Conservation (phyloP, 371 early-diverging fungal species). For the Mortierella sp. region DNA sequence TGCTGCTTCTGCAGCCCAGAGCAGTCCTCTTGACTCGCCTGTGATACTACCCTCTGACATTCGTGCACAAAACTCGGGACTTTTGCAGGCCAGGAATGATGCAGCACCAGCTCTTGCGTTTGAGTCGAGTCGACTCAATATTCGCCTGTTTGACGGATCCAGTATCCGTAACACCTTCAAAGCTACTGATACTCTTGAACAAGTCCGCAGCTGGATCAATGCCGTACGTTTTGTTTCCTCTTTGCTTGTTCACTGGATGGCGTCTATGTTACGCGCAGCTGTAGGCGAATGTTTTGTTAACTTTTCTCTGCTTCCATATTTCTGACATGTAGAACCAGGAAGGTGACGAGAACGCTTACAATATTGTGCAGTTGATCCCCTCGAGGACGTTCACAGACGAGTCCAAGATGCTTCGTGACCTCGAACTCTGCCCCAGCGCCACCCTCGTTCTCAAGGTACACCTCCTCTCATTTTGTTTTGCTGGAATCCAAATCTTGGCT, state of each 20-base stretch:
- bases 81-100: conserved; percentile 40
- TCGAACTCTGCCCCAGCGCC: conserved; percentile 69
- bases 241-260: neutral
- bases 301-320: neutral
- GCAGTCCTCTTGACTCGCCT: conserved; percentile 4
- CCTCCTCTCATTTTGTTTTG: neutral
- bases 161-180: conserved; percentile 55
- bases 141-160: conserved; percentile 57
- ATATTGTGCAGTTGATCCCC: conserved; percentile 55
- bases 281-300: neutral
- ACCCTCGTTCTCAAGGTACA: conserved; percentile 68
- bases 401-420: conserved; percentile 55
- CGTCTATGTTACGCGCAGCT: no score
- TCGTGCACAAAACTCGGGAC: conserved; percentile 41
- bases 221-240: conserved; percentile 19
- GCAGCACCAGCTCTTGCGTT: conserved; percentile 44
- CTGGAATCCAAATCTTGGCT: neutral
- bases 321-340: conserved; percentile 29
- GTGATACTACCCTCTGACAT: conserved; percentile 26
- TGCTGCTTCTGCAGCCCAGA: conserved; percentile 7
- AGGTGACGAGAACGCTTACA: conserved; percentile 35
- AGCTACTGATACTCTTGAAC: conserved; percentile 50
- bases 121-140: conserved; percentile 49
- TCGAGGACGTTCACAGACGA: conserved; percentile 60
- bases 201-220: conserved; percentile 50